Conservation (phyloP, 2,329 filamentous ascomycete species). For the Colletotrichum sp. region DNA sequence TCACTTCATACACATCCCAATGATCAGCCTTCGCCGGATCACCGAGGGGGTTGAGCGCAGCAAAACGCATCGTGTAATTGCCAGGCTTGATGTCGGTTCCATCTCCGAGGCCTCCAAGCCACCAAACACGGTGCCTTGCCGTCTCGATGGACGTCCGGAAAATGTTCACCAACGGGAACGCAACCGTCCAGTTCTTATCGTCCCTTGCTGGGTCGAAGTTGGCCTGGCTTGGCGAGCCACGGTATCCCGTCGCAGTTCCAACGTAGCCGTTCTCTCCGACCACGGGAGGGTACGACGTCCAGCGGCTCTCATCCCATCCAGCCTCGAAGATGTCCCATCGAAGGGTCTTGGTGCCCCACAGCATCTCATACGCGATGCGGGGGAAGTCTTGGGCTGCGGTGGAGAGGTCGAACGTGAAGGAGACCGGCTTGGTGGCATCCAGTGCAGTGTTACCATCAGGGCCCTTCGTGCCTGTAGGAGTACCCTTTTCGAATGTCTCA, state of each 20-base stretch:
- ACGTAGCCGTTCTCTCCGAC: slow-evolving; percentile 42
- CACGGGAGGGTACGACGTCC: slow-evolving; percentile 43
- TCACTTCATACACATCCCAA: slow-evolving; percentile 10
- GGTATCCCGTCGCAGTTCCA: slow-evolving; percentile 16
- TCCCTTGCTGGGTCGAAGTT: slow-evolving; percentile 30
- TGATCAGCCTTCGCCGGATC: not conserved
- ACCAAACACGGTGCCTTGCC: slow-evolving; percentile 37
- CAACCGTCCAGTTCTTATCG: slow-evolving; percentile 20
- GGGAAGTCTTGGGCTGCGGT: slow-evolving; percentile 28
- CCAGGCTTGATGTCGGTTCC: slow-evolving; percentile 43
- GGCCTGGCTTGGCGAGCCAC: not conserved
- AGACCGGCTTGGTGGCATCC: not conserved
- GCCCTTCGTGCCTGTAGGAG: slow-evolving; percentile 7
- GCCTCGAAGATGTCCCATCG: slow-evolving; percentile 41
- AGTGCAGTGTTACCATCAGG: not conserved
- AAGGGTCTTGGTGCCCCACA: slow-evolving; percentile 22
- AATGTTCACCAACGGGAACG: slow-evolving; percentile 29
- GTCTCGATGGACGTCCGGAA: not conserved
- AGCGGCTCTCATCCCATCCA: slow-evolving; percentile 42
- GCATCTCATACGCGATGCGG: slow-evolving; percentile 24
- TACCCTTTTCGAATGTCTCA: not conserved
- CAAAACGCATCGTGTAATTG: slow-evolving; percentile 34
- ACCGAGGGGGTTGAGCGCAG: not conserved
- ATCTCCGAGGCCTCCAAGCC: slow-evolving; percentile 48
- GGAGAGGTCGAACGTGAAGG: slow-evolving; percentile 29